These are phyloP conservation scores for Helicostylum pulchrum DNA, from an alignment of 192 early-diverging fungal species.

Conservation along the genomic window DNA sequence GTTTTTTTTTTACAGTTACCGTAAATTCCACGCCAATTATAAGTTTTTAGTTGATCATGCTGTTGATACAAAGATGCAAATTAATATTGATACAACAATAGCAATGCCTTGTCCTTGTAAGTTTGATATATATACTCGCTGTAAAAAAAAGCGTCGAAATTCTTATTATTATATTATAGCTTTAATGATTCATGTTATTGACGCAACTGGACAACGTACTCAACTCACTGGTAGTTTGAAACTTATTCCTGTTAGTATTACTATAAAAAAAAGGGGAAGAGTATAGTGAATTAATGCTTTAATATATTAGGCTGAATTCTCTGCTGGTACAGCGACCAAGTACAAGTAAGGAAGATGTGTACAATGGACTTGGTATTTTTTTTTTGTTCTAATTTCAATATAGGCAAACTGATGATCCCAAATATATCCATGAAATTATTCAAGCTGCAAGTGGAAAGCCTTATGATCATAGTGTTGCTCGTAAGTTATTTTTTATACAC, in stretches of 20 bases:
- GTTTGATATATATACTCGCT: not conserved
- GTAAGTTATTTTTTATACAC: not conserved
- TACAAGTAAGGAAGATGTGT: slow-evolving; percentile 12
- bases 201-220: slow-evolving; percentile 59
- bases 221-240: slow-evolving; percentile 53
- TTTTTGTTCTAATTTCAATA: slow-evolving; percentile 3
- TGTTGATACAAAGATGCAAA: slow-evolving; percentile 61
- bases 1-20: slow-evolving; percentile 25
- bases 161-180: slow-evolving; percentile 2
- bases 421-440: slow-evolving; percentile 35
- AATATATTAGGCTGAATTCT: slow-evolving; percentile 25
- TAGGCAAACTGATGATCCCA: slow-evolving; percentile 20
- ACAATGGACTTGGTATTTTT: not conserved
- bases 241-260: slow-evolving; percentile 43
- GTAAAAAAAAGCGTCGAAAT: not conserved
- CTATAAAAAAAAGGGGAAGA: not conserved
- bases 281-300: not conserved
- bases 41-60: slow-evolving; percentile 77
- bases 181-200: slow-evolving; percentile 58
- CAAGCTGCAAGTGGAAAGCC: slow-evolving; percentile 31
- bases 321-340: slow-evolving; percentile 22
- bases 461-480: slow-evolving; percentile 24
- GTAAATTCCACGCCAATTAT: slow-evolving; percentile 59
- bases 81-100: slow-evolving; percentile 84
- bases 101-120: slow-evolving; percentile 79